These are phyloP conservation scores for Spinacia oleracea DNA, from an alignment of 179 eudicot genomes.

Conservation along the genomic window DNA sequence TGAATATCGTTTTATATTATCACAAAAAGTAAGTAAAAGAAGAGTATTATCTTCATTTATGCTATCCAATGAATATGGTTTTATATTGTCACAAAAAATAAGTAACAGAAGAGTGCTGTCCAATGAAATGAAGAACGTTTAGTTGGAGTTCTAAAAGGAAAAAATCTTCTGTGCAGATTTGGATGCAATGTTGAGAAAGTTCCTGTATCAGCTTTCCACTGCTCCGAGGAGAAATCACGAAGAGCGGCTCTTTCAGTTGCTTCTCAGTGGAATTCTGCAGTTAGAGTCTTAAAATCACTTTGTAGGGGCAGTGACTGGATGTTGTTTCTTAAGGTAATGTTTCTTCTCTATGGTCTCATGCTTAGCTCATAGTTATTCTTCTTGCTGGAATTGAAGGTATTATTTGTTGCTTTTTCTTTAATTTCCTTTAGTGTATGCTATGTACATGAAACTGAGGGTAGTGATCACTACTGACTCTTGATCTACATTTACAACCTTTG, in stretches of 20 bases:
- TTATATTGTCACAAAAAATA: neutral
- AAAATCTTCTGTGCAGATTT: slow-evolving; percentile 47
- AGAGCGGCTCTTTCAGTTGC: slow-evolving; percentile 55
- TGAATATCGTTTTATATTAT: too few relatives aligned
- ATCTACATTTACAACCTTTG: neutral
- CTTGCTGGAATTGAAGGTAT: neutral
- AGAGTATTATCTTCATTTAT: neutral
- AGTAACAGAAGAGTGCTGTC: too few relatives aligned
- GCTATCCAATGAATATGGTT: too few relatives aligned
- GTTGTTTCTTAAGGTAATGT: slow-evolving; percentile 61
- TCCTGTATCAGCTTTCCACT: slow-evolving; percentile 66
- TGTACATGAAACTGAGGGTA: neutral
- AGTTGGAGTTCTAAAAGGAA: neutral
- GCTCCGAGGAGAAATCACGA: slow-evolving; percentile 68
- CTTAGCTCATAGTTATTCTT: neutral
- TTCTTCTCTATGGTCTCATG: neutral
- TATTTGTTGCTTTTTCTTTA: neutral
- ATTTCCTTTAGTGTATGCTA: neutral
- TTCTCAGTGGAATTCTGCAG: slow-evolving; percentile 66
- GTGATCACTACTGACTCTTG: neutral
- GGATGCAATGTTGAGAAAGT: slow-evolving; percentile 82
- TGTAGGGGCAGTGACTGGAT: slow-evolving; percentile 74
- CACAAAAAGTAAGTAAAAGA: neutral
- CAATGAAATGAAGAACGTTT: slow-evolving; percentile 9
- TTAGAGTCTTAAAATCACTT: slow-evolving; percentile 58